phyloP scores from a whole-genome alignment of 2,329 filamentous ascomycete species.

The Pyricularia pennisetigena region DNA sequence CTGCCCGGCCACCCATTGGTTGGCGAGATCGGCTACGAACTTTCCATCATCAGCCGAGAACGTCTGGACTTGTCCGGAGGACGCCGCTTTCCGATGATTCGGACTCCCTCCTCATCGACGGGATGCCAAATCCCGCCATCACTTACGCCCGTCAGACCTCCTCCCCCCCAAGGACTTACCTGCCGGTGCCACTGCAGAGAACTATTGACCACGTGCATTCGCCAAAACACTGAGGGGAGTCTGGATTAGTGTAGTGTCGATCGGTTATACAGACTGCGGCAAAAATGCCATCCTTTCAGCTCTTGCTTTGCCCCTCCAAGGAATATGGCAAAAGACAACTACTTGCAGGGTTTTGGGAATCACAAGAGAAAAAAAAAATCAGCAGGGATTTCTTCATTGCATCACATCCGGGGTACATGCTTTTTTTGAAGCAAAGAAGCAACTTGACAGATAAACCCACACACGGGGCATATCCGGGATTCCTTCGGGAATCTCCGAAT shows the following conservation, averaged over 20 bases:
- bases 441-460: neutral
- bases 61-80: neutral
- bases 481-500: neutral
- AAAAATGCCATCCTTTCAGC: no score
- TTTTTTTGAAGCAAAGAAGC: neutral
- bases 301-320: no score
- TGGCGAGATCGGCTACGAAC: neutral
- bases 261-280: neutral
- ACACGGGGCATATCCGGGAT: neutral
- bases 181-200: neutral
- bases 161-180: neutral
- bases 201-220: neutral
- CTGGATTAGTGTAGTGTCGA: neutral
- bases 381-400: neutral
- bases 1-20: neutral
- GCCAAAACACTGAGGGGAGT: neutral
- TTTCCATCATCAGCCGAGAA: neutral
- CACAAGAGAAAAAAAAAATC: no score
- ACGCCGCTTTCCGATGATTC: neutral
- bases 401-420: neutral
- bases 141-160: neutral
- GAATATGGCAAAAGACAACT: no score
- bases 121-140: no score
- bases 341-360: neutral
- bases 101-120: no score